Evolutionary conservation across 106 monocot genomes (phyloP), one percentile per base, ranked within the genome.

Genomic region (Acanthochlamys bracteata): DNA sequence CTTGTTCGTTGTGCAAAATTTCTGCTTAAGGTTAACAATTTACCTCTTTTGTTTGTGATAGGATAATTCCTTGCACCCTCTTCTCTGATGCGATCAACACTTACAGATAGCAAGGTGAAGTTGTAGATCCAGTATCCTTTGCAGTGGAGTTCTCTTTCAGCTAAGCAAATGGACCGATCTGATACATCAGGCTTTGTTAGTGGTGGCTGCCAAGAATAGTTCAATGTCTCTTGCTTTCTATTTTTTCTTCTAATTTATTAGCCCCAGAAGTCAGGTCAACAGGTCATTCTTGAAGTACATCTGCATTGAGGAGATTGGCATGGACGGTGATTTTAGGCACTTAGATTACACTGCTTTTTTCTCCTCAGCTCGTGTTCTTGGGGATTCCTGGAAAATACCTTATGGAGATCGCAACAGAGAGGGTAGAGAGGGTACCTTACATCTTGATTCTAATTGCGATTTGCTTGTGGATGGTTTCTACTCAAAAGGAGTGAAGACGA

Each of bases 131-230:
- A 43, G 43, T 43, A 13, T 13, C 43, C 13, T 7, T 43, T 43
- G 13, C 7, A 24, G 3, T 3, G 25, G 20, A 24, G 11, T 63
- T 39, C 19, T 1, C 13, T 20, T 43, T 42, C 39, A 56, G 21
- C 40, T 56, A 26, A 52, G 53, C 8, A 20, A 63, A 71, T 71
- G 71, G 71, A 71, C 21, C 71, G 71, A 17, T 15, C 53, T 62
- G 71, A 71, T 62, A 71, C 71, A 62, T 71, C 71, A 41, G 71
- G 71, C 14, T 71, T 71, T 62, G 71, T 71, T 53, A 71, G 71
- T 41, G 71, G 71, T 22, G 71, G 71, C 22, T 53, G 71, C 61
- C 51, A 40, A 26, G n/a, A n/a, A n/a, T 40, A 41, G 4, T 24
- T 23, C 23, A 22, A 39, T 33, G 49, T 14, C 3, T 24, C 1